Percentiles rank a stretch among this genome's conserved stretches.
These are phyloP conservation scores for Heliamphora exappendiculata DNA, from an alignment of 148 eudicot genomes.

Conservation along the genomic window DNA sequence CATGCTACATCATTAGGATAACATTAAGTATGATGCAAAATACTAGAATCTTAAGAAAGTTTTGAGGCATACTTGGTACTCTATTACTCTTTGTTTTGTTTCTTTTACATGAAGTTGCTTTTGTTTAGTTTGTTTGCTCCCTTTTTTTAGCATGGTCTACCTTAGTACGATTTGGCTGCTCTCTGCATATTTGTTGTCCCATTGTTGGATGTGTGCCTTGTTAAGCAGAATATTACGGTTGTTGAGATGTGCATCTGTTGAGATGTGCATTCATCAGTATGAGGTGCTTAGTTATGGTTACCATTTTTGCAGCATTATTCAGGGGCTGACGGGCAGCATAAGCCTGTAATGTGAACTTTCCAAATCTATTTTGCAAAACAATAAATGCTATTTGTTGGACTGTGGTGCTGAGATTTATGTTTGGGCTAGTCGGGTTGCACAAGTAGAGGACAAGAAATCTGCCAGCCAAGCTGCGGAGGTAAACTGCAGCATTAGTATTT, in stretches of 20 bases:
- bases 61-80: neutral
- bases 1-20: too few species aligned
- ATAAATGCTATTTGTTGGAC: constrained; percentile 78
- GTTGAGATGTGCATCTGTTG: neutral
- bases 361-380: constrained; percentile 78
- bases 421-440: constrained; percentile 95
- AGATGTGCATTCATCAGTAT: constrained; percentile 10
- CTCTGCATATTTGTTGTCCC: too few species aligned
- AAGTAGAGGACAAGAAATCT: constrained; percentile 82
- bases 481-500: constrained; percentile 6
- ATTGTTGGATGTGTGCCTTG: too few species aligned
- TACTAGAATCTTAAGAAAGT: neutral
- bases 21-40: too few species aligned
- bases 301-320: constrained; percentile 56
- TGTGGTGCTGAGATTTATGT: constrained; percentile 88
- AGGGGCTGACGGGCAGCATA: constrained; percentile 60
- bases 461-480: constrained; percentile 85
- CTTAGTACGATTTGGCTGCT: too few species aligned
- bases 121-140: neutral
- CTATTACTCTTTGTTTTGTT: neutral
- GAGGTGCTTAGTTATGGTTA: neutral
- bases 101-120: neutral
- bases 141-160: neutral
- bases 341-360: constrained; percentile 65
- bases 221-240: too few species aligned